Conservation (phyloP, 23 red algal species). For the Gracilaria domingensis region DNA sequence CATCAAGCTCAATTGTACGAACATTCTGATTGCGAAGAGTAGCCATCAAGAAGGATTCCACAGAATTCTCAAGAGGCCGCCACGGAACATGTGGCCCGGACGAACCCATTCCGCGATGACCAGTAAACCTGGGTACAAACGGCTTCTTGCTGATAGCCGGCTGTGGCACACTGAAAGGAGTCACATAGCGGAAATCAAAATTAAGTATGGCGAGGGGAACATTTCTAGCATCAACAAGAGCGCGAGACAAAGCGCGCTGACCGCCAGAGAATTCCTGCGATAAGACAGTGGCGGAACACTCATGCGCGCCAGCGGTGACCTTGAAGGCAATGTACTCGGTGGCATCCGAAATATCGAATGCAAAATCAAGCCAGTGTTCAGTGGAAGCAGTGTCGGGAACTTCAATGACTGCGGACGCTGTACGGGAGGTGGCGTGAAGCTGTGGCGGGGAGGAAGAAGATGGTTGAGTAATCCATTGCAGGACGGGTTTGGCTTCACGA, state of each 20-base stretch:
- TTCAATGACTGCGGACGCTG: not conserved
- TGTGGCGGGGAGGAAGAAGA: not conserved
- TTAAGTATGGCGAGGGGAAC: constrained; percentile 13
- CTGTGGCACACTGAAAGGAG: not conserved
- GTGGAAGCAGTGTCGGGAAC: not conserved
- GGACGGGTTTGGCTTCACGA: constrained; percentile 4
- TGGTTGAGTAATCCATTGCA: constrained; percentile 11
- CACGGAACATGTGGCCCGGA: constrained; percentile 53
- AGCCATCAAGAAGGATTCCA: constrained; percentile 86
- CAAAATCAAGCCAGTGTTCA: constrained; percentile 45
- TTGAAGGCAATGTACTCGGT: constrained; percentile 14
- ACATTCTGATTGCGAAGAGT: constrained; percentile 51
- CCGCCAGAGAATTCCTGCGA: not conserved
- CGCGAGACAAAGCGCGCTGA: not conserved
- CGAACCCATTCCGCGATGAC: constrained; percentile 89
- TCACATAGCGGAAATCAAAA: constrained; percentile 18
- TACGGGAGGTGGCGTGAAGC: constrained; percentile 16
- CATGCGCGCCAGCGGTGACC: not conserved
- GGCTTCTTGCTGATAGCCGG: constrained; percentile 1
- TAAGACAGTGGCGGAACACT: not conserved
- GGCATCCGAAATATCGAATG: not conserved
- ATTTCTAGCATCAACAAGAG: constrained; percentile 2
- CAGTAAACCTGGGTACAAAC: constrained; percentile 60
- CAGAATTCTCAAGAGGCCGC: constrained; percentile 84
- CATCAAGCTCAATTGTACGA: constrained; percentile 88